Evolutionary conservation across 352 stramenopile species (phyloP).

Genomic region (Phytopythium montanum): DNA sequence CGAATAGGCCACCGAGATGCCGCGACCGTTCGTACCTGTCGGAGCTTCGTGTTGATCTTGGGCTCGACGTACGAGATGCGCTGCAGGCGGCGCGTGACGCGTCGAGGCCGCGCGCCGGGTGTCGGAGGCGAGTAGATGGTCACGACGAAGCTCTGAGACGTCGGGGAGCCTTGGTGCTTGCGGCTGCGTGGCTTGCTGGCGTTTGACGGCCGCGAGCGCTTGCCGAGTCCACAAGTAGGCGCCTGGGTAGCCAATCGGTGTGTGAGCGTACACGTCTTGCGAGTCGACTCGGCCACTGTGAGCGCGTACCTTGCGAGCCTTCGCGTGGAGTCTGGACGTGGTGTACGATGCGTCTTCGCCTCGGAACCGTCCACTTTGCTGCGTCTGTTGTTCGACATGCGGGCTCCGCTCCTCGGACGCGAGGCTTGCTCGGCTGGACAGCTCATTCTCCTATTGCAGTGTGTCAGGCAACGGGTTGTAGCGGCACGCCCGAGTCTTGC

Average conservation of each 20-base stretch:
- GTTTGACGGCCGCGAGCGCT: conserved; percentile 12
- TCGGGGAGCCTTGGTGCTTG: not conserved
- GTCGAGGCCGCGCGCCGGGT: conserved; percentile 19
- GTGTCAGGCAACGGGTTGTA: not conserved
- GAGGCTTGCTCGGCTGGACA: not conserved
- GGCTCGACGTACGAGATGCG: conserved; percentile 62
- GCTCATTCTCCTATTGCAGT: not conserved
- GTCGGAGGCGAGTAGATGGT: conserved; percentile 13
- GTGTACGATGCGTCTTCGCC: conserved; percentile 42
- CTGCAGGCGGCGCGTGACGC: conserved; percentile 22
- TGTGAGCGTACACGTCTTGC: conserved; percentile 1
- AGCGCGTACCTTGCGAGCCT: conserved; percentile 43
- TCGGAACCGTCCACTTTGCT: conserved; percentile 32
- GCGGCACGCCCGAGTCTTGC: not conserved
- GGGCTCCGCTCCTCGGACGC: not conserved
- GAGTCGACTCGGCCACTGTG: not conserved
- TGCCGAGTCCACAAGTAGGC: conserved; percentile 63
- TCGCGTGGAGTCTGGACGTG: conserved; percentile 58
- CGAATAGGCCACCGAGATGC: not conserved
- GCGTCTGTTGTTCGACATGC: conserved; percentile 3
- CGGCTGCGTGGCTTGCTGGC: not conserved
- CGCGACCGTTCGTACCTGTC: conserved; percentile 35
- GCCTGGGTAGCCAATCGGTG: conserved; percentile 21
- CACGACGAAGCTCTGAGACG: conserved; percentile 9
- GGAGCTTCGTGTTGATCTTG: conserved; percentile 80